These are phyloP conservation scores for Hypoxylon sp. DNA, from an alignment of 2,329 filamentous ascomycete genomes.

Conservation along the genomic window DNA sequence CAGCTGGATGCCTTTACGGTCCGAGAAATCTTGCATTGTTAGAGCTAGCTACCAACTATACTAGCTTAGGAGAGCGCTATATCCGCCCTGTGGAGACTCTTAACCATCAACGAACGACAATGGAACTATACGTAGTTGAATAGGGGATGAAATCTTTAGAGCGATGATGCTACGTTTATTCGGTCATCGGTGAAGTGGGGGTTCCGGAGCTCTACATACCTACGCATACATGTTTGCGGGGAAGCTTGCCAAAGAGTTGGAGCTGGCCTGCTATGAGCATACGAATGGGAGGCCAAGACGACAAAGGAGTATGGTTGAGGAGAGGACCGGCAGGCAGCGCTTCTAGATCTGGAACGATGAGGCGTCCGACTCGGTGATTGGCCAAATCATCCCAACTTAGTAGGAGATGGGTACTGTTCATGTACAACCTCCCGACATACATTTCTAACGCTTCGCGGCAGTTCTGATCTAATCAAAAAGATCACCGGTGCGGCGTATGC, in stretches of 20 bases:
- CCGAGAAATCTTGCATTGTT: conserved; percentile 7
- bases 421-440: conserved; percentile 37
- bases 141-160: conserved; percentile 11
- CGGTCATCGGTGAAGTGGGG: conserved; percentile 52
- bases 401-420: conserved; percentile 25
- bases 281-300: conserved; percentile 31
- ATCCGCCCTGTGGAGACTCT: conserved; percentile 18
- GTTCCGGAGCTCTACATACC: conserved; percentile 20
- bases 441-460: conserved; percentile 37
- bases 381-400: conserved; percentile 36
- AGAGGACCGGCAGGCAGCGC: conserved; percentile 28
- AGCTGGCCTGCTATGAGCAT: conserved; percentile 29
- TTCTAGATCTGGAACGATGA: conserved; percentile 39
- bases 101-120: conserved; percentile 13
- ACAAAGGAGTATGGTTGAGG: conserved; percentile 22
- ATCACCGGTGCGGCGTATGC: conserved; percentile 31
- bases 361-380: conserved; percentile 28
- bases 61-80: conserved; percentile 10
- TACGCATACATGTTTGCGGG: conserved; percentile 37
- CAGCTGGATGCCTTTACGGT: conserved; percentile 14
- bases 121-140: conserved; percentile 17
- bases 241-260: conserved; percentile 42
- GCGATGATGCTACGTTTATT: conserved; percentile 26
- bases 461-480: conserved; percentile 38
- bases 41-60: conserved; percentile 12